Evolutionary conservation across 2,329 filamentous ascomycete species (phyloP), one percentile per base, ranked within the genome.

Genomic region (Taxawa tesnikishii): DNA sequence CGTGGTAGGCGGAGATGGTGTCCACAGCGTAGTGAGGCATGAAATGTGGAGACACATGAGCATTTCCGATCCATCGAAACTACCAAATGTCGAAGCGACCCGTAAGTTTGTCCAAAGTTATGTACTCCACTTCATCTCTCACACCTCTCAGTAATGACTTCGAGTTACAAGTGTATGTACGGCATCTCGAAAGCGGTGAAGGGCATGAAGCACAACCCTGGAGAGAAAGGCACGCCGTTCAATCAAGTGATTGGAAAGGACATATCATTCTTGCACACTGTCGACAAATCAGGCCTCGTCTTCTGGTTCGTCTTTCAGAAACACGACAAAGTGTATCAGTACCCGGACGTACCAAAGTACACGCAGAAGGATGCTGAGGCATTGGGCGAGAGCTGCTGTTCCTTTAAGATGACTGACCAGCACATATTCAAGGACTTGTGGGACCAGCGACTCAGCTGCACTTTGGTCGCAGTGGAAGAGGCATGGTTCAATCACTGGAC

Each of bases 271-370:
- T 39, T 58, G 2, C 35, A 56, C 5, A 40, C 51, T 3, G 46
- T 47, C 3, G 54, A 52, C 0, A 50, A 53, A 3, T 38, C 47
- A 2, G 33, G 43, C 4, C 40, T 49, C 2, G 35, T 54, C 1
- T 62, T 55, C 42, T 59, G 54, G 51, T 60, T 60, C 29, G 35
- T 56, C 9, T 55, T 55, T 17, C 40, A 48, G 15, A 47, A 47
- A 29, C 36, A 54, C 2, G 41, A 47, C 2, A 42, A 54, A 19
- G 34, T 43, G 3, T 49, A 44, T 12, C 47, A 48, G 27, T 47
- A 48, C 2, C 42, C 46, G 4, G 45, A 55, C 5, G 56, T 57
- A 11, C 55, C 54, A 0, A 42, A 32, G 5, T 59, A 48, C 39
- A 50, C 50, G 3, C 44, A 45, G 17, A 43, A 51, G 14, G 54